Percentiles rank a stretch among this genome's conserved stretches.
These are phyloP conservation scores for Biscogniauxia marginata DNA, from an alignment of 2,329 filamentous ascomycete genomes.

Conservation along the genomic window DNA sequence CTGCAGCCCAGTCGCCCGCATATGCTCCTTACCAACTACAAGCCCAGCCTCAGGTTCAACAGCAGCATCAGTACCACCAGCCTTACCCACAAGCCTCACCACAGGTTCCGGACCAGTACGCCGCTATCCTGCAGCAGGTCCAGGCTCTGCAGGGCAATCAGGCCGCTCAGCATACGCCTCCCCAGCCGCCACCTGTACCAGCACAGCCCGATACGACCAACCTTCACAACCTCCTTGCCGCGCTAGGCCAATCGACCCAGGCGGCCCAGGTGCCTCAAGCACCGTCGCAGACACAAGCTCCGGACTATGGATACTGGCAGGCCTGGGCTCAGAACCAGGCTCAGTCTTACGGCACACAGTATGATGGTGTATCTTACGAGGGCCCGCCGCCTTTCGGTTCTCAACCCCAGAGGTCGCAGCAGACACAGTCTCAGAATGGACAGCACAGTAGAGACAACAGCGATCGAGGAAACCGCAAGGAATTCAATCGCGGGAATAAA, in stretches of 20 bases:
- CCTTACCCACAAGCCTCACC: conserved; percentile 17
- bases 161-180: conserved; percentile 12
- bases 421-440: conserved; percentile 28
- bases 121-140: conserved; percentile 28
- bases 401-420: conserved; percentile 17
- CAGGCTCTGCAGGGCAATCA: conserved; percentile 23
- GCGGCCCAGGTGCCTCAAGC: conserved; percentile 7
- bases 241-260: conserved; percentile 17
- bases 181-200: conserved; percentile 15
- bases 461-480: conserved; percentile 37
- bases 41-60: conserved; percentile 14
- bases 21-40: conserved; percentile 14
- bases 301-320: conserved; percentile 16
- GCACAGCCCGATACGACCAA: conserved; percentile 22
- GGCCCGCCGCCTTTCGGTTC: conserved; percentile 9
- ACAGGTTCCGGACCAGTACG: conserved; percentile 19
- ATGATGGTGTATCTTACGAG: conserved; percentile 8
- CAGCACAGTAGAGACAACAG: conserved; percentile 22
- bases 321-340: conserved; percentile 22
- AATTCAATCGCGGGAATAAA: conserved; percentile 40
- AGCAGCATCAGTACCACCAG: conserved; percentile 12
- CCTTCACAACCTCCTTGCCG: conserved; percentile 27
- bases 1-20: conserved; percentile 5
- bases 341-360: conserved; percentile 8
- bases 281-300: conserved; percentile 9